Base-by-base conservation (phyloP, 2,329 filamentous ascomycete genomes). In the Calonectria honghensis region DNA sequence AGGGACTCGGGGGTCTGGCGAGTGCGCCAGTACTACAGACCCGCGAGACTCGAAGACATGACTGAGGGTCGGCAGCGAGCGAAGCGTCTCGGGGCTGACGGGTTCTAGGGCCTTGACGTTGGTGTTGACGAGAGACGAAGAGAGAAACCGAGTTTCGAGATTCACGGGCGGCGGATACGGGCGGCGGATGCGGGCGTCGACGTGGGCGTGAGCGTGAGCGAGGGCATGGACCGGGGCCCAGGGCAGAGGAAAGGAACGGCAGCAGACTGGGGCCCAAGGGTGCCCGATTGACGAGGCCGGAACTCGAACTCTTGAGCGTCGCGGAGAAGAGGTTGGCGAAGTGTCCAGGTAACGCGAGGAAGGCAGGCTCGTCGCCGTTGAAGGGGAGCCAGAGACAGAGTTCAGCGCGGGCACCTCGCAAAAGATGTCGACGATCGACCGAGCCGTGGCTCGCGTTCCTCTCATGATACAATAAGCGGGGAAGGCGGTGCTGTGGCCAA, bases 1-100 rank as follows among this genome's bases (percentile, higher is more conserved):
- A 74, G 77, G 81, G 81, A 82, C 81, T 80, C 79, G 78, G 80
- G 64, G 82, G 83, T 86, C 86, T 85, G 87, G 87, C 87, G 84
- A 83, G 82, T 82, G 79, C 83, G 87, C 87, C 87, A 87, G 85
- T 85, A 86, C 87, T 88, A 89, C 81, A 87, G 83, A 80, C 81
- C 81, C 81, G 83, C 83, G 82, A 83, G 81, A 83, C 81, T 82
- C 81, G 83, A 80, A 88, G 86, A 87, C 87, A 89, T 89, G 86
- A 87, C 87, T 85, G 83, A 78, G 72, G 75, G 77, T 79, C 78
- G 79, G 76, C 79, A 76, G 77, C 78, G 79, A 80, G 77, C 68
- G 72, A 72, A 78, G 75, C 29, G 31, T 80, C 79, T 80, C 77
- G 77, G 68, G 76, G 75, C 79, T 79, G 78, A 76, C 79, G 75